Base-by-base conservation (phyloP, 768 basidiomycete species). In the Roridomyces roridus region DNA sequence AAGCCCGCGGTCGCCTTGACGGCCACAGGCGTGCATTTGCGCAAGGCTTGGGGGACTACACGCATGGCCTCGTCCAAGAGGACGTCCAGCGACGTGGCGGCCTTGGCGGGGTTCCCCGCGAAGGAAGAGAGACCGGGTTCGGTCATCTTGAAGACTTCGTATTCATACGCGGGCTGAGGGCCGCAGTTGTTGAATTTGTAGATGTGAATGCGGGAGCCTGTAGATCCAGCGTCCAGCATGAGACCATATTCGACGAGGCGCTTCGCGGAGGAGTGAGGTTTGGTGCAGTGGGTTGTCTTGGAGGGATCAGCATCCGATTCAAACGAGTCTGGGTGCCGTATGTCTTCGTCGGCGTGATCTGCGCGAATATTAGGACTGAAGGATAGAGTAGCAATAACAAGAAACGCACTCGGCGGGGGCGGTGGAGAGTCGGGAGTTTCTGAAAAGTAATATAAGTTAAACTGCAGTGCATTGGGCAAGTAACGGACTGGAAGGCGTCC, bases 181-280 rank as follows among this genome's bases (percentile, higher is more conserved):
- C 80, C 78, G 77, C 94, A 95, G 77, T 94, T 88, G 81, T 96
- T 82, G 85, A 98, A 98, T 70, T 97, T 98, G 87, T 98, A 99
- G 28, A 98, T 83, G 80, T 99, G 97, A 67, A 98, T 95, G 17
- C 97, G 86, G 0, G 96, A 97, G 18, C 96, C 97, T 0, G 95
- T 97, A 17, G 96, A 98, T 21, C 97, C 97, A 1, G 97, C 96
- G 72, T 99, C 97, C 75, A 98, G 92, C 88, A 98, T 97, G 66
- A 98, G 83, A 0, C 94, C 95, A 72, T 92, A 99, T 70, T 94
- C 93, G 12, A 96, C 89, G 54, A 96, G 78, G 0, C 82, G 80
- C 45, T 77, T 67, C 47, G 72, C 66, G 1, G 80, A 63, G 14
- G 72, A 73, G 70, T 85, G 72, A 0, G 93, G 84, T 0, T 70